Conservation (phyloP, 1,139 yeast species). For the Geotrichum siamense region DNA sequence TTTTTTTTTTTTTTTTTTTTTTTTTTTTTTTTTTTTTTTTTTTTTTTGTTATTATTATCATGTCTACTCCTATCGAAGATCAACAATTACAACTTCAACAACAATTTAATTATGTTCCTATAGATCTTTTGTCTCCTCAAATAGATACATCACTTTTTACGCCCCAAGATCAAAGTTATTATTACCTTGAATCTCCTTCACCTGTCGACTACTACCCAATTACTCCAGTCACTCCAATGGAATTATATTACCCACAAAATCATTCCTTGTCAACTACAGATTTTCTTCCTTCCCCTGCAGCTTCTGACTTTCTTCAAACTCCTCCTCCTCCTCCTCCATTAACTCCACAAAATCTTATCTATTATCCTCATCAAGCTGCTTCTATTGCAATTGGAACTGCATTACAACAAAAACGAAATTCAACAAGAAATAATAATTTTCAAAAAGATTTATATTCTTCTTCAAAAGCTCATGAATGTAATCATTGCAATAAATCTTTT, state of each 20-base stretch:
- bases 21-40: no score
- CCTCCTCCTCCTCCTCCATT: not conserved
- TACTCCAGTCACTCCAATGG: not conserved
- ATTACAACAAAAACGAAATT: constrained; percentile 3
- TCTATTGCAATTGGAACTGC: constrained; percentile 10
- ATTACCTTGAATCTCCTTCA: constrained; percentile 1
- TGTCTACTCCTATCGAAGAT: not conserved
- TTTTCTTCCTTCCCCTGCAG: not conserved
- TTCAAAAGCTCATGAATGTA: constrained; percentile 59
- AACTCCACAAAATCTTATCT: not conserved
- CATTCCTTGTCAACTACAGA: not conserved
- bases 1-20: no score
- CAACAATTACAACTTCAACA: not conserved
- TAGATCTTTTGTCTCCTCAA: constrained; percentile 1
- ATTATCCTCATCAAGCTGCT: constrained; percentile 9
- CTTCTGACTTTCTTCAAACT: constrained; percentile 1
- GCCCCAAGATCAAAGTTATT: not conserved
- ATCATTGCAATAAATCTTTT: constrained; percentile 59
- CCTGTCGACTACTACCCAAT: constrained; percentile 1
- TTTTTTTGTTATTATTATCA: not conserved
- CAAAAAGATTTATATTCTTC: not conserved
- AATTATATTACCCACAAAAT: not conserved
- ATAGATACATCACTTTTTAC: not conserved
- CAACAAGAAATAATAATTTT: not conserved
- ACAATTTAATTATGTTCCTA: not conserved